These are phyloP conservation scores for Rosa persica DNA, from an alignment of 306 rosid genomes.

Conservation along the genomic window DNA sequence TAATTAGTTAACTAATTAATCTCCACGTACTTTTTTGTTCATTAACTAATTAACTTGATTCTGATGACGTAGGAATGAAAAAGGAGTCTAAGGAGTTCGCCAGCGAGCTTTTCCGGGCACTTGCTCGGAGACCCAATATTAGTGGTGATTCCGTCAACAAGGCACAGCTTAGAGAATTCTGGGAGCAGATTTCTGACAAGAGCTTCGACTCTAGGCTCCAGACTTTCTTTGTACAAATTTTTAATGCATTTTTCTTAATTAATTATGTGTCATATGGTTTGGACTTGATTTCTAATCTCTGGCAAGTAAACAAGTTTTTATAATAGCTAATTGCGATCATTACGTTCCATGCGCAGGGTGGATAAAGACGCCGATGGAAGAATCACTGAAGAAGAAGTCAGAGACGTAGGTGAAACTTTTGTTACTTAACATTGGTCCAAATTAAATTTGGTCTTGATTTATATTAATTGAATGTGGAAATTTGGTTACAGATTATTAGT, in stretches of 20 bases:
- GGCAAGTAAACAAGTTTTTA: background rate
- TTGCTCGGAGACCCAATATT: constrained; percentile 45
- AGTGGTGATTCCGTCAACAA: constrained; percentile 40
- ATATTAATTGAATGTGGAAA: background rate
- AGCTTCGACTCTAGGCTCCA: constrained; percentile 63
- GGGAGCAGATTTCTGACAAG: constrained; percentile 54
- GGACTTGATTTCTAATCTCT: background rate
- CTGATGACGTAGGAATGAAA: constrained; percentile 44
- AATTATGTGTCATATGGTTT: background rate
- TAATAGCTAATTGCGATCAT: background rate
- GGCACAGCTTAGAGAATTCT: constrained; percentile 43
- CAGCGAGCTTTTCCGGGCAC: constrained; percentile 52
- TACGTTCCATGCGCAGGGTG: constrained; percentile 39
- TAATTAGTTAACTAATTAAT: background rate
- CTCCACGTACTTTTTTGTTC: background rate
- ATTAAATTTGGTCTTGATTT: background rate
- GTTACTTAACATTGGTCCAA: background rate
- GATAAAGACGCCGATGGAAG: constrained; percentile 62
- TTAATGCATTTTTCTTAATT: background rate
- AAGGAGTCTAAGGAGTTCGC: constrained; percentile 64
- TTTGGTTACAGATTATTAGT: constrained; percentile 39
- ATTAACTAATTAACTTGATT: background rate
- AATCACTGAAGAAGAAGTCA: constrained; percentile 55
- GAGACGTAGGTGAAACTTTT: constrained; percentile 35
- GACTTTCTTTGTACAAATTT: constrained; percentile 42